Conservation (phyloP, 2,329 filamentous ascomycete species). For the Metarhizium anisopliae region DNA sequence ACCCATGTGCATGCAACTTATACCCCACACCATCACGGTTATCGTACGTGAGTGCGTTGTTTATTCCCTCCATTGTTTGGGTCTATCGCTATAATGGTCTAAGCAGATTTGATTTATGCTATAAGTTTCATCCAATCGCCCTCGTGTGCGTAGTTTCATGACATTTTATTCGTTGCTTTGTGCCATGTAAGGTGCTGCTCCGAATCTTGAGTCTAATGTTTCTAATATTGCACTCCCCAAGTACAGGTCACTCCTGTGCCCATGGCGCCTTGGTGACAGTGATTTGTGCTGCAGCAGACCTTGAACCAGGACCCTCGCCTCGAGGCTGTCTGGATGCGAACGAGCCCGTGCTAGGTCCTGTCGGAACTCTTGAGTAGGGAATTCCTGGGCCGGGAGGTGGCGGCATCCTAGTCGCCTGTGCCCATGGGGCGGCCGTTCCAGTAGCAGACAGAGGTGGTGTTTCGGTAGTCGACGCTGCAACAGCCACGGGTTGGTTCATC, state of each 20-base stretch:
- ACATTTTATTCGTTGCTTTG: not conserved
- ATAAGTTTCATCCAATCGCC: not conserved
- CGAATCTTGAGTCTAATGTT: not conserved
- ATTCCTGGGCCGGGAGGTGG: constrained; percentile 24
- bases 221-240: not conserved
- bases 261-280: constrained; percentile 38
- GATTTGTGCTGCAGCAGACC: constrained; percentile 28
- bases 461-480: not conserved
- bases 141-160: not conserved
- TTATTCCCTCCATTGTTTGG: constrained; percentile 7
- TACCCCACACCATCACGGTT: constrained; percentile 15
- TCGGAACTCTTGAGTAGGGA: constrained; percentile 27
- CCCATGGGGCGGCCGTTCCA: constrained; percentile 37
- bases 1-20: constrained; percentile 17
- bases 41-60: constrained; percentile 5
- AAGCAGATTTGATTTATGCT: constrained; percentile 3
- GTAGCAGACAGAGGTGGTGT: constrained; percentile 9
- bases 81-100: constrained; percentile 7
- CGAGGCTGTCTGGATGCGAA: constrained; percentile 13
- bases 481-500: constrained; percentile 38
- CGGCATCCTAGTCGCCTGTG: constrained; percentile 31
- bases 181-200: too few species aligned
- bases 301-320: constrained; percentile 12
- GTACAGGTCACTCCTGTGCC: constrained; percentile 22
- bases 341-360: constrained; percentile 19